Base-by-base conservation (phyloP, 768 basidiomycete genomes). In the Phaeolepiota aurea region DNA sequence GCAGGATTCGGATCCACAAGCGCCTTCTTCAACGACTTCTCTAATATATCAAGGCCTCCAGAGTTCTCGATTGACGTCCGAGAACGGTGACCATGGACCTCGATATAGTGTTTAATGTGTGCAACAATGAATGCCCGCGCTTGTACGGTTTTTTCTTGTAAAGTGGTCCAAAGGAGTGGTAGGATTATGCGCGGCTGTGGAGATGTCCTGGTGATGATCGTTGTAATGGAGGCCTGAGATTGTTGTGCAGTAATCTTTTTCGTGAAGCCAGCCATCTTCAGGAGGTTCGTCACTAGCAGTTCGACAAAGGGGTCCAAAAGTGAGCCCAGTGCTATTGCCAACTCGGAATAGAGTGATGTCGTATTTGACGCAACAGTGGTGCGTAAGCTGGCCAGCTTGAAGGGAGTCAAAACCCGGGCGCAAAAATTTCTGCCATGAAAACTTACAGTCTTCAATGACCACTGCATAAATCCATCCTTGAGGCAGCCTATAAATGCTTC, bases 161-260 rank as follows among this genome's bases (percentile, higher is more conserved):
- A 54, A 3, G 71, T 73, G 16, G 67, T 63, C 70, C 72, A 81
- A 14, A 98, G 61, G 34, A 89, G 70, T 7, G 83, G 71, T 3
- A 93, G 57, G 41, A 87, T 55, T 3, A 74, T 57, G 20, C 82
- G 78, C 7, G 91, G 81, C 46, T 81, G 83, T 35, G 77, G 68
- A 2, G 87, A 81, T 2, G 81, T 75, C 49, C 84, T 61, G 1
- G 67, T 68, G 14, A 98, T 76, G 44, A 97, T 66, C n/a, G 69
- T 61, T 1, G 71, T 69, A 5, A 88, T 73, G 1, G 78, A 69
- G 2, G 72, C 66, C 56, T 97, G 96, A 1, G 93, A 87, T 44
- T 83, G 83, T 42, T 89, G 82, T 3, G 86, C 89, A 16, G 79
- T 76, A 36, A 97, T 80, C 58, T 93, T 94, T 63, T 99, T 99